phyloP scores from a whole-genome alignment of 805 yeast species.

The Torulaspora microellipsoides region DNA sequence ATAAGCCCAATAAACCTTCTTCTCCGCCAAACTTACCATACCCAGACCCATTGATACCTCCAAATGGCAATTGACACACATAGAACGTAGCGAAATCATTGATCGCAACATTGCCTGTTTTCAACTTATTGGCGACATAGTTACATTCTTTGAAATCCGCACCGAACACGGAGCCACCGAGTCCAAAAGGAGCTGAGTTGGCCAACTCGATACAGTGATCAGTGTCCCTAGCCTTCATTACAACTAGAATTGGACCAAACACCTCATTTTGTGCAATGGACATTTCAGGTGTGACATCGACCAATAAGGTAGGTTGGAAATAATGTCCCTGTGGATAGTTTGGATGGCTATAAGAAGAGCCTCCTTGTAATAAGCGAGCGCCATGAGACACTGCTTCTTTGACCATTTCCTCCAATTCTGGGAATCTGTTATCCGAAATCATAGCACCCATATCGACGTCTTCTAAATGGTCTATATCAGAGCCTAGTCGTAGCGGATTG shows the following conservation, averaged over 20 bases:
- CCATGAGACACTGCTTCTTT: conserved; percentile 72
- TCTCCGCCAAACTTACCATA: conserved; percentile 98
- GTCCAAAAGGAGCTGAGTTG: conserved; percentile 80
- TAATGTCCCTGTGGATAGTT: conserved; percentile 94
- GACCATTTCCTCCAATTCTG: conserved; percentile 58
- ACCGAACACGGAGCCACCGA: conserved; percentile 91
- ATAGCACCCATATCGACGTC: conserved; percentile 96
- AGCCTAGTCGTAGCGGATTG: conserved; percentile 62
- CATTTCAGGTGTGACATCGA: conserved; percentile 75
- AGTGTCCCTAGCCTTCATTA: conserved; percentile 65
- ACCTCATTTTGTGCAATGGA: conserved; percentile 83
- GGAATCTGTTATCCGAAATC: conserved; percentile 75
- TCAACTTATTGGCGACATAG: conserved; percentile 56
- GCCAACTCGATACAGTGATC: conserved; percentile 73
- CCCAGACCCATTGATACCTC: conserved; percentile 90
- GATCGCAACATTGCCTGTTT: conserved; percentile 90
- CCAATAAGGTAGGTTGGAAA: conserved; percentile 83
- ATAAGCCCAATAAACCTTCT: conserved; percentile 89
- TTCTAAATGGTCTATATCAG: conserved; percentile 85
- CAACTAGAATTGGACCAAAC: conserved; percentile 84
- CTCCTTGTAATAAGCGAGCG: conserved; percentile 80
- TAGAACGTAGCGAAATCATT: conserved; percentile 97
- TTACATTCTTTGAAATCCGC: conserved; percentile 52
- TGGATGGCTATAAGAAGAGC: conserved; percentile 76
- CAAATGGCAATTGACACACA: conserved; percentile 95